These are phyloP conservation scores for Rubroshorea leprosula DNA, from an alignment of 345 rosid species.

Conservation along the genomic window DNA sequence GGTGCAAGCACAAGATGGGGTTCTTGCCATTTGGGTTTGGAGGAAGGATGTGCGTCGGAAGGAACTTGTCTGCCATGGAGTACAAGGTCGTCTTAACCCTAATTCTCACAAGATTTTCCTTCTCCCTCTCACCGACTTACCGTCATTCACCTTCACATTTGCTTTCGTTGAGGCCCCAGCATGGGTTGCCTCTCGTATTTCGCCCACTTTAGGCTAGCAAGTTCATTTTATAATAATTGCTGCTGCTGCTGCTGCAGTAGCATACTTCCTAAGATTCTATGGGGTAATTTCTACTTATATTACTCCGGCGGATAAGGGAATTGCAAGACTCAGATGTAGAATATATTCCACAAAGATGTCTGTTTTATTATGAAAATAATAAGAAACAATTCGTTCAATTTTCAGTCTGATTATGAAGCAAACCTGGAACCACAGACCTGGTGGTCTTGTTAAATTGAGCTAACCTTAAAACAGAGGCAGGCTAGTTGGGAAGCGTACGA, in stretches of 20 bases:
- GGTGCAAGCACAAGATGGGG: constrained; percentile 88
- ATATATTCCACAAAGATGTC: not conserved
- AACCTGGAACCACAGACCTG: no score
- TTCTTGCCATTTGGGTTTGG: constrained; percentile 93
- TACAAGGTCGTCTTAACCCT: constrained; percentile 63
- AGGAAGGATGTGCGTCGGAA: constrained; percentile 88
- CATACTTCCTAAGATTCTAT: no score
- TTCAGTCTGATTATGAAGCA: no score
- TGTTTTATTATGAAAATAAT: constrained; percentile 6
- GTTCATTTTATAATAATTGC: no score
- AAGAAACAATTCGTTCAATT: no score
- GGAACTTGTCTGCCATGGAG: constrained; percentile 68
- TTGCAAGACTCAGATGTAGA: not conserved
- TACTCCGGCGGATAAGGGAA: not conserved
- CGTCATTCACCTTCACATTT: constrained; percentile 57
- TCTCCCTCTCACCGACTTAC: constrained; percentile 59
- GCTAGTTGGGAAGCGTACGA: constrained; percentile 69
- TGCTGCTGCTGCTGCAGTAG: no score
- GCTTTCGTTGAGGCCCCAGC: constrained; percentile 70
- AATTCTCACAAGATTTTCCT: constrained; percentile 60
- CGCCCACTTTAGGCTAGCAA: constrained; percentile 29
- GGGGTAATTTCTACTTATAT: no score
- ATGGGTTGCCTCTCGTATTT: constrained; percentile 66
- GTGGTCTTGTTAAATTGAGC: not conserved
- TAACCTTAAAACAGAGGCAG: constrained; percentile 64